A percentile compares a stretch with the other conserved stretches of the same genome.
Evolutionary conservation across 495 filamentous ascomycete genomes (phyloP).

Genomic region (Podospora conica): DNA sequence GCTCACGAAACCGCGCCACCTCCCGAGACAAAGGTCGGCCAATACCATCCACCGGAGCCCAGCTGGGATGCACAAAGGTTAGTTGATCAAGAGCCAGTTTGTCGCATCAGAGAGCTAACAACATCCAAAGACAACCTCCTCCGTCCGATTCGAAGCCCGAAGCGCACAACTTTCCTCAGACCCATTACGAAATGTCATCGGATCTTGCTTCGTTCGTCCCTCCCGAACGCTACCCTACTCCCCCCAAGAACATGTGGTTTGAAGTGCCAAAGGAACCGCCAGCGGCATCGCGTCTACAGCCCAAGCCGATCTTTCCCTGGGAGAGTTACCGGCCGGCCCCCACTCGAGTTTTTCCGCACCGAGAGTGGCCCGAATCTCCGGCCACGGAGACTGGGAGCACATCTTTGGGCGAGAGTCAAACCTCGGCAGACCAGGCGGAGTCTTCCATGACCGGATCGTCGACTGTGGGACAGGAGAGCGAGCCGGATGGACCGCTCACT

Average conservation of each 20-base stretch:
- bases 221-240: conserved; percentile 69
- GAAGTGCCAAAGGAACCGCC: conserved; percentile 60
- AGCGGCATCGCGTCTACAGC: conserved; percentile 48
- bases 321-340: conserved; percentile 59
- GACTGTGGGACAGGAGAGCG: conserved; percentile 32
- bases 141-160: conserved; percentile 69
- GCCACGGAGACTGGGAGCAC: conserved; percentile 5
- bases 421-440: conserved; percentile 22
- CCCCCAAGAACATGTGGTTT: conserved; percentile 80
- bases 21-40: conserved; percentile 26
- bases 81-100: conserved; percentile 4
- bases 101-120: conserved; percentile 4
- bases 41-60: conserved; percentile 21
- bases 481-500: conserved; percentile 43
- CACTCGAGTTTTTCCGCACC: conserved; percentile 66
- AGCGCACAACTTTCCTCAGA: conserved; percentile 65
- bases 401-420: conserved; percentile 17
- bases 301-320: conserved; percentile 79
- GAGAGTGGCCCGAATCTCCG: conserved; percentile 30
- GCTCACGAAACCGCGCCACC: conserved; percentile 16
- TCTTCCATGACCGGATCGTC: conserved; percentile 33
- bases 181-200: conserved; percentile 70
- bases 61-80: conserved; percentile 41
- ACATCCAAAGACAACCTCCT: conserved; percentile 56
- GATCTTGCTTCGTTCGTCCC: conserved; percentile 65